These are phyloP conservation scores for Talaromyces nanjingensis DNA, from an alignment of 495 filamentous ascomycete genomes.

Conservation along the genomic window DNA sequence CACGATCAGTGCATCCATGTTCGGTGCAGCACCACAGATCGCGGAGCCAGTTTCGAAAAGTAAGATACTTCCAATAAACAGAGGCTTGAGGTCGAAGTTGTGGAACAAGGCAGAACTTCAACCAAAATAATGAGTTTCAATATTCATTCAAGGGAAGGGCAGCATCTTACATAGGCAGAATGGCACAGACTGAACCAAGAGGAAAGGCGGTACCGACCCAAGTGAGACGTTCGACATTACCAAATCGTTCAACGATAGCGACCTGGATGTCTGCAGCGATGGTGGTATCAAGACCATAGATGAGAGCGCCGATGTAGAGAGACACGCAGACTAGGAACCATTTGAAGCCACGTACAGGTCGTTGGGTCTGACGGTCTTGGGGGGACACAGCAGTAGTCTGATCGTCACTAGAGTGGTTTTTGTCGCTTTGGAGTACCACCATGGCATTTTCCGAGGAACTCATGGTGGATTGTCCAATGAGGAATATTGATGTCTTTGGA, in stretches of 20 bases:
- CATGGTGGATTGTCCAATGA: background rate
- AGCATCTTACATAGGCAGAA: background rate
- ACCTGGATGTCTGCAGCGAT: conserved; percentile 55
- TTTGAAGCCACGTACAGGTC: background rate
- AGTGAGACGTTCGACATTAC: conserved; percentile 42
- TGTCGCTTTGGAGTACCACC: background rate
- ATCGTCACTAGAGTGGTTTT: background rate
- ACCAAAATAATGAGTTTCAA: background rate
- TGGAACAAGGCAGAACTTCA: conserved; percentile 21
- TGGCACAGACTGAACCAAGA: background rate
- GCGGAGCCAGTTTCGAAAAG: conserved; percentile 40
- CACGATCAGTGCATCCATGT: conserved; percentile 34
- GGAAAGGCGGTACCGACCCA: conserved; percentile 51
- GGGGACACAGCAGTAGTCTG: background rate
- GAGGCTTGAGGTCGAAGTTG: conserved; percentile 41
- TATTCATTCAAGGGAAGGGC: background rate
- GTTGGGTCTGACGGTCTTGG: background rate
- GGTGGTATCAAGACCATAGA: conserved; percentile 55
- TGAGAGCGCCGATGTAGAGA: conserved; percentile 17
- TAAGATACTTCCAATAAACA: conserved; percentile 32
- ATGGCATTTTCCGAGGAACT: background rate
- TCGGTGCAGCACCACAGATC: conserved; percentile 40
- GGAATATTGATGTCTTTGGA: background rate
- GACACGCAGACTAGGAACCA: background rate
- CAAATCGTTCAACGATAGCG: conserved; percentile 41